Conservation (phyloP, 768 basidiomycete genomes). For the Lactarius deliciosus region DNA sequence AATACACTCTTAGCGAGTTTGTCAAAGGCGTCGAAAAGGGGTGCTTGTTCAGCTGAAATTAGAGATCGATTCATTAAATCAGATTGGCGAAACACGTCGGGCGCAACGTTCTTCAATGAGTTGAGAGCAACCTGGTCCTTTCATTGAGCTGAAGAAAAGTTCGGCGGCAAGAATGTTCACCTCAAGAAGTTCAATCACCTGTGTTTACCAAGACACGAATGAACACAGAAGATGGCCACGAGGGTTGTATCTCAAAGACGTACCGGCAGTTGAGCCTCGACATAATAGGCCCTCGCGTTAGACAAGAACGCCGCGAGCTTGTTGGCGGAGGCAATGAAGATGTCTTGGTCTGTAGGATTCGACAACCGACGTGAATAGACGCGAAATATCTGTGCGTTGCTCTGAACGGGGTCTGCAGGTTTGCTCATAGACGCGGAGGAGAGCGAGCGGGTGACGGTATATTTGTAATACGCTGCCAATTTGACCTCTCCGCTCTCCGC, state of each 20-base stretch:
- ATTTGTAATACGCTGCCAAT: neutral
- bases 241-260: neutral
- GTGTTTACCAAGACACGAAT: neutral
- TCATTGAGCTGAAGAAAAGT: slow-evolving; percentile 1
- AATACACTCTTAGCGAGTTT: slow-evolving; percentile 14
- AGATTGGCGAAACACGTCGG: slow-evolving; percentile 16
- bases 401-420: slow-evolving; percentile 14
- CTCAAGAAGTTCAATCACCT: slow-evolving; percentile 24
- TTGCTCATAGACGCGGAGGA: slow-evolving; percentile 6
- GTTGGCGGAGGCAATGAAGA: slow-evolving; percentile 9
- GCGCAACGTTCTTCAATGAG: slow-evolving; percentile 16
- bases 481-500: neutral
- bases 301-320: slow-evolving; percentile 20
- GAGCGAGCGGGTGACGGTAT: too few species aligned
- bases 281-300: slow-evolving; percentile 14
- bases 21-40: slow-evolving; percentile 20
- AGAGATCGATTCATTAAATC: slow-evolving; percentile 9
- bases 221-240: neutral
- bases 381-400: slow-evolving; percentile 22
- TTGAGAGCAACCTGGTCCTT: slow-evolving; percentile 5
- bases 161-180: slow-evolving; percentile 7
- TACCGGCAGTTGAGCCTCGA: slow-evolving; percentile 16
- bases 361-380: slow-evolving; percentile 11
- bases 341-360: slow-evolving; percentile 15
- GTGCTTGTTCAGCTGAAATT: slow-evolving; percentile 12